These are phyloP conservation scores for Aurantiochytrium sp. DNA, from an alignment of 108 stramenopile species.

Conservation along the genomic window DNA sequence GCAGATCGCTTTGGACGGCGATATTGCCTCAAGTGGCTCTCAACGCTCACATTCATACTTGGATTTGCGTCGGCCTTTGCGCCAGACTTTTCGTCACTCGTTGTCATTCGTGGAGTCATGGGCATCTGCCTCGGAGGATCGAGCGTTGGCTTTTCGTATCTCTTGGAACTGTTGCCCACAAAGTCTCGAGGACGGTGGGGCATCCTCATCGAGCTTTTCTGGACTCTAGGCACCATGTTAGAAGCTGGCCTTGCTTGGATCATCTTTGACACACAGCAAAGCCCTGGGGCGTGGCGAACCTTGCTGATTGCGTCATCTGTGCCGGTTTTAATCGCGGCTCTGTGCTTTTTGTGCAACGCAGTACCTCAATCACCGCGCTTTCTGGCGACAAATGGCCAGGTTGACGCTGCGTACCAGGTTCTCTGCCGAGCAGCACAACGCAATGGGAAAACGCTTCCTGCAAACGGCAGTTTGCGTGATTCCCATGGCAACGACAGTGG, in stretches of 20 bases:
- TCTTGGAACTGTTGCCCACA: conserved; percentile 21
- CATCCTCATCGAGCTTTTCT: conserved; percentile 7
- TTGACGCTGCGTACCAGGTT: not conserved
- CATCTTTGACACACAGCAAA: not conserved
- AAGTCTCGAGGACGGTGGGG: not conserved
- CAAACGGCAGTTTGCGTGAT: not conserved
- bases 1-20: conserved; percentile 11
- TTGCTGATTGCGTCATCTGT: not conserved
- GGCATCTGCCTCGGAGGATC: conserved; percentile 19
- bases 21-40: not conserved
- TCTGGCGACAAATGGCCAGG: not conserved
- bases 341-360: conserved; percentile 7
- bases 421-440: not conserved
- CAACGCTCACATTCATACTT: not conserved
- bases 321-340: not conserved
- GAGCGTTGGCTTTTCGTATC: conserved; percentile 10
- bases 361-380: conserved; percentile 1
- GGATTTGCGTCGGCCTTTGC: not conserved
- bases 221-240: conserved; percentile 1
- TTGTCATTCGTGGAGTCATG: not conserved
- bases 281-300: not conserved
- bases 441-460: not conserved
- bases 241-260: not conserved
- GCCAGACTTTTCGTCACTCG: not conserved
- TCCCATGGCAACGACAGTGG: not conserved